These are phyloP conservation scores for Scutellaria barbata DNA, from an alignment of 257 asterid species.

Conservation along the genomic window DNA sequence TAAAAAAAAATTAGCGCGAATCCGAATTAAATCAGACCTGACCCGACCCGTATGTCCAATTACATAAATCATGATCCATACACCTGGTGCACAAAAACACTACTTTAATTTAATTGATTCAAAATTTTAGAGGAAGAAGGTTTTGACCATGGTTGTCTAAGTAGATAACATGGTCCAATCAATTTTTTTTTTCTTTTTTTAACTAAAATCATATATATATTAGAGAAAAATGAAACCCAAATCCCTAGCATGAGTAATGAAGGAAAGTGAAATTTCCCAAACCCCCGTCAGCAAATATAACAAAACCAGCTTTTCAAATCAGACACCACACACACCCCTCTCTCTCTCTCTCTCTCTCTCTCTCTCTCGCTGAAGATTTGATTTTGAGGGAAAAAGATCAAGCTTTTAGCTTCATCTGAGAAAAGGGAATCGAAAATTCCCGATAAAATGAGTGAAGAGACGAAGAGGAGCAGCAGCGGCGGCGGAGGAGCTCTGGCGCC, in stretches of 20 bases:
- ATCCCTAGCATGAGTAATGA: constrained; percentile 1
- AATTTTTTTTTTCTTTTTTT: no score
- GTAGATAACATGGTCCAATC: no score
- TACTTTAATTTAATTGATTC: no score
- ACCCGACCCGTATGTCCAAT: no score
- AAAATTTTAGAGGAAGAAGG: no score
- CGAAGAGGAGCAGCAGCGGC: constrained; percentile 63
- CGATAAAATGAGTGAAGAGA: constrained; percentile 68
- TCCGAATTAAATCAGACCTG: no score
- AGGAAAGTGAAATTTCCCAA: constrained; percentile 37
- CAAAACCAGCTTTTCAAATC: constrained; percentile 41
- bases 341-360: constrained; percentile 28
- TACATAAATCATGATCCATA: no score
- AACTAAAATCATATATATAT: no score
- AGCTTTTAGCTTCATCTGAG: constrained; percentile 3
- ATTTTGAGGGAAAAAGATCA: constrained; percentile 23
- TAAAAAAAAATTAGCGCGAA: no score
- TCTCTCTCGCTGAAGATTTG: constrained; percentile 29
- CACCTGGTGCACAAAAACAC: no score
- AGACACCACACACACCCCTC: constrained; percentile 37
- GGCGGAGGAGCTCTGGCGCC: constrained; percentile 59
- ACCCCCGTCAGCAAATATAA: constrained; percentile 32
- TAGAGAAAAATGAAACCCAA: background rate
- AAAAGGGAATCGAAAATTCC: constrained; percentile 23
- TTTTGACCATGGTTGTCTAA: no score